These are phyloP conservation scores for Orychophragmus violaceus DNA, from an alignment of 345 rosid genomes.

Conservation along the genomic window DNA sequence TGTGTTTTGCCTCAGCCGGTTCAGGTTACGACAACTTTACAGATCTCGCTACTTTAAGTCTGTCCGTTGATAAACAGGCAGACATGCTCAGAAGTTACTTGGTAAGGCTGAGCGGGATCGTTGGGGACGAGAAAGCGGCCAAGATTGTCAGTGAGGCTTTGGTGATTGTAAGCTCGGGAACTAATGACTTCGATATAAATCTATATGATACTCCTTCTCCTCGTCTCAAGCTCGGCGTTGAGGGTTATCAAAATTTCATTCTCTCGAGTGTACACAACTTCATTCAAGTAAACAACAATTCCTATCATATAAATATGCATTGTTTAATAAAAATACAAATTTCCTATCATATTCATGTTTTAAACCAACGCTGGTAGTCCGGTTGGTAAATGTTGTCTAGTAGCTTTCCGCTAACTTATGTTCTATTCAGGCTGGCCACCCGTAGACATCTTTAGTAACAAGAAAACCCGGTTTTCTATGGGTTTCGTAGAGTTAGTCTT, in stretches of 20 bases:
- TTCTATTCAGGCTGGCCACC: no score
- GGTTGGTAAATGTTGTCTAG: no score
- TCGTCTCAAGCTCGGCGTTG: constrained; percentile 29
- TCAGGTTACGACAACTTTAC: constrained; percentile 28
- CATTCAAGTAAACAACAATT: constrained; percentile 36
- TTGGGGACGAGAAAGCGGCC: constrained; percentile 37
- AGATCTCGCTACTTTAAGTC: constrained; percentile 7
- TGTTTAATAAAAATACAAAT: no score
- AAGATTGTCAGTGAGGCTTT: constrained; percentile 37
- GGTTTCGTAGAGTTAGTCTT: no score
- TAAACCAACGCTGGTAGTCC: no score
- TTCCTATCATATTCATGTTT: no score
- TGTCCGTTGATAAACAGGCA: constrained; percentile 43
- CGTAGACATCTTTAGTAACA: no score
- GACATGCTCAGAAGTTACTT: constrained; percentile 34
- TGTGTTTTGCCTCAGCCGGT: constrained; percentile 31
- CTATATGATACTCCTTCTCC: constrained; percentile 39
- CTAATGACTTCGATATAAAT: constrained; percentile 48
- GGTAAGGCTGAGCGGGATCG: constrained; percentile 25
- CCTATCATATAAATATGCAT: background rate
- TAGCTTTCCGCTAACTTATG: no score
- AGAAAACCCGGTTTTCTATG: no score
- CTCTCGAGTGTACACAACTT: constrained; percentile 21
- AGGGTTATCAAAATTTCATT: constrained; percentile 46
- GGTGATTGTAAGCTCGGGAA: constrained; percentile 50